phyloP scores from a whole-genome alignment of 1,139 yeast species.

The Petasospora rhodanensis region DNA sequence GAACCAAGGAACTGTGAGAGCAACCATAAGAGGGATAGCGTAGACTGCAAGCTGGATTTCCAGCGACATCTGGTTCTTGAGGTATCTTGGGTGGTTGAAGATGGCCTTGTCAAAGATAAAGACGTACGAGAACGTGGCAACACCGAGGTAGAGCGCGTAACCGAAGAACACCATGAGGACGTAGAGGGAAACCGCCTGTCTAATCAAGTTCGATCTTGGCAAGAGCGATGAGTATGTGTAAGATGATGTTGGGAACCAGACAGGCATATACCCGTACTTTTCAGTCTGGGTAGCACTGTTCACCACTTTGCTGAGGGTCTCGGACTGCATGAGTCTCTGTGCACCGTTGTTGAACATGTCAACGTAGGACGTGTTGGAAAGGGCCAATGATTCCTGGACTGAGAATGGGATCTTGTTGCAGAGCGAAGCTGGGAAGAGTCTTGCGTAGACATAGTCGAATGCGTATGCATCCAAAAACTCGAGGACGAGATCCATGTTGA shows the following conservation, averaged over 20 bases:
- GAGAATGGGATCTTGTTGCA: slow-evolving; percentile 33
- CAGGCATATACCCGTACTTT: slow-evolving; percentile 46
- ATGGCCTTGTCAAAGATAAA: slow-evolving; percentile 82
- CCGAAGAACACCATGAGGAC: slow-evolving; percentile 80
- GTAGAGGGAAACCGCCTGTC: slow-evolving; percentile 68
- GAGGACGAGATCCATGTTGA: slow-evolving; percentile 93
- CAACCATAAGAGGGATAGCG: slow-evolving; percentile 87
- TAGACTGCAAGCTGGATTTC: slow-evolving; percentile 75
- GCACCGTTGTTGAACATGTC: slow-evolving; percentile 23
- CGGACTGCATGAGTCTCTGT: slow-evolving; percentile 12
- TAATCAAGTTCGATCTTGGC: slow-evolving; percentile 63
- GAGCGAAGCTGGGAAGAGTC: slow-evolving; percentile 45
- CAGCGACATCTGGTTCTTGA: slow-evolving; percentile 83
- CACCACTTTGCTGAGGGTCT: slow-evolving; percentile 19
- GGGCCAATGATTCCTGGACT: slow-evolving; percentile 27
- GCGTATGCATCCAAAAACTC: slow-evolving; percentile 70
- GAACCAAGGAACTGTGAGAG: slow-evolving; percentile 86
- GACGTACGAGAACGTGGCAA: slow-evolving; percentile 69
- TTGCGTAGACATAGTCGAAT: slow-evolving; percentile 71
- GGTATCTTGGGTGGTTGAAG: slow-evolving; percentile 92
- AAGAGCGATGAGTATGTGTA: slow-evolving; percentile 60
- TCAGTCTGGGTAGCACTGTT: slow-evolving; percentile 22
- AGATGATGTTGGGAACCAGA: slow-evolving; percentile 44
- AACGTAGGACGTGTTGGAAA: slow-evolving; percentile 27
- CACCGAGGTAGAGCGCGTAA: slow-evolving; percentile 69